Evolutionary conservation across 1,284 basidiomycete genomes (phyloP).

Genomic region (Fomitopsis palustris): DNA sequence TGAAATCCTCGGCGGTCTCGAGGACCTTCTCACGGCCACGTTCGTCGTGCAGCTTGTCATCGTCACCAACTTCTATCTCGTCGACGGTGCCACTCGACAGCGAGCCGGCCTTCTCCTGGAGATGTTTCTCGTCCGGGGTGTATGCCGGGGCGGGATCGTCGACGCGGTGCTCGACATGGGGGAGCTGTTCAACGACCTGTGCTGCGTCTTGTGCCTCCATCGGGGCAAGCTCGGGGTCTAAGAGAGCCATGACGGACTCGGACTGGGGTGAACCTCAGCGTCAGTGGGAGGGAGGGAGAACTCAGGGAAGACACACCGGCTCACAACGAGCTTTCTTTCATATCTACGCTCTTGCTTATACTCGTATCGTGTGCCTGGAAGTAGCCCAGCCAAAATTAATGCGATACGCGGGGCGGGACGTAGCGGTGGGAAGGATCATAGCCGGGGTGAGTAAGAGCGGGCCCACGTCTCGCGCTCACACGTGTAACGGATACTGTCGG

Average conservation of each 20-base stretch:
- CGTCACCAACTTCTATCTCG: conserved; percentile 2
- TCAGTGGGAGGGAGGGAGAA: neutral
- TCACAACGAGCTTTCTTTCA: neutral
- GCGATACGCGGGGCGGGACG: neutral
- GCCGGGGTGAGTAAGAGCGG: neutral
- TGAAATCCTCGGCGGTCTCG: conserved; percentile 45
- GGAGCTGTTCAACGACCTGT: neutral
- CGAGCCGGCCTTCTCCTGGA: conserved; percentile 1
- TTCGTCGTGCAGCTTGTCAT: conserved; percentile 3
- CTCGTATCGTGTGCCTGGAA: conserved; percentile 1
- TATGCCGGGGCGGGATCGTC: conserved; percentile 2
- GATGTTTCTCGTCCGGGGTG: neutral
- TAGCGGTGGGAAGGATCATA: neutral
- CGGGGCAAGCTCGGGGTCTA: conserved; percentile 7
- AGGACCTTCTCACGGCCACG: conserved; percentile 39
- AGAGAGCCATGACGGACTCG: conserved; percentile 5
- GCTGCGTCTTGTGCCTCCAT: conserved; percentile 1
- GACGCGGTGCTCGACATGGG: neutral
- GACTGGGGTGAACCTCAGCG: neutral
- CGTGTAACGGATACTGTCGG: neutral
- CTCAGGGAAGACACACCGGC: neutral
- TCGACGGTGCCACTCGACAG: conserved; percentile 1
- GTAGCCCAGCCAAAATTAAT: neutral
- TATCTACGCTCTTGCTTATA: neutral
- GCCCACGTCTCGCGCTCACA: neutral